These are phyloP conservation scores for Pterula multifida DNA, from an alignment of 1,284 basidiomycete species.

Conservation along the genomic window DNA sequence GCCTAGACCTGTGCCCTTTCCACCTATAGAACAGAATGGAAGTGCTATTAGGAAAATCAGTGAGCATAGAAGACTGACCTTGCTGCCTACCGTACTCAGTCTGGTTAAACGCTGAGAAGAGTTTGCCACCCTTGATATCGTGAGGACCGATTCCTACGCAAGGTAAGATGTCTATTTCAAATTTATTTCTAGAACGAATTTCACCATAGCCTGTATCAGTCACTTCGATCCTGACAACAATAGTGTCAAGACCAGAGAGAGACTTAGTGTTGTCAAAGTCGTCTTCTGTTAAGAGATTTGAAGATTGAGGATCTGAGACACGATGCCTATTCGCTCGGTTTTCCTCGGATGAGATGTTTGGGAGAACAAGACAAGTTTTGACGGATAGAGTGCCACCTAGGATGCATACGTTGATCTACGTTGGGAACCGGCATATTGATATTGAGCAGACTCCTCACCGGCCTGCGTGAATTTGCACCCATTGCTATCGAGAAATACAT, in stretches of 20 bases:
- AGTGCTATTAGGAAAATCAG: neutral
- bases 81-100: slow-evolving; percentile 75
- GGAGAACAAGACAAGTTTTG: neutral
- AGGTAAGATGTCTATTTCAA: neutral
- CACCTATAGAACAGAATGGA: slow-evolving; percentile 27
- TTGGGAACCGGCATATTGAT: too few relatives aligned
- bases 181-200: neutral
- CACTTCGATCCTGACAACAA: slow-evolving; percentile 73
- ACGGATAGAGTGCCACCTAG: neutral
- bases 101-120: slow-evolving; percentile 73
- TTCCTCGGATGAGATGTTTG: neutral
- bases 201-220: slow-evolving; percentile 67
- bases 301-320: neutral
- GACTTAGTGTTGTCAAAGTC: slow-evolving; percentile 26
- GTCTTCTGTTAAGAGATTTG: neutral
- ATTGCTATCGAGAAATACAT: slow-evolving; percentile 28
- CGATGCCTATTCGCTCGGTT: neutral
- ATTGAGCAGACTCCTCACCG: slow-evolving; percentile 58
- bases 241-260: slow-evolving; percentile 29
- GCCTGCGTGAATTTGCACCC: slow-evolving; percentile 73
- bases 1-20: slow-evolving; percentile 84
- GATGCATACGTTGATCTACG: slow-evolving; percentile 16
- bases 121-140: slow-evolving; percentile 63
- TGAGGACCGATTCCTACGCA: slow-evolving; percentile 34
- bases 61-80: slow-evolving; percentile 21